Base-by-base conservation (phyloP, 2,329 filamentous ascomycete species). In the Penicillium sp. region DNA sequence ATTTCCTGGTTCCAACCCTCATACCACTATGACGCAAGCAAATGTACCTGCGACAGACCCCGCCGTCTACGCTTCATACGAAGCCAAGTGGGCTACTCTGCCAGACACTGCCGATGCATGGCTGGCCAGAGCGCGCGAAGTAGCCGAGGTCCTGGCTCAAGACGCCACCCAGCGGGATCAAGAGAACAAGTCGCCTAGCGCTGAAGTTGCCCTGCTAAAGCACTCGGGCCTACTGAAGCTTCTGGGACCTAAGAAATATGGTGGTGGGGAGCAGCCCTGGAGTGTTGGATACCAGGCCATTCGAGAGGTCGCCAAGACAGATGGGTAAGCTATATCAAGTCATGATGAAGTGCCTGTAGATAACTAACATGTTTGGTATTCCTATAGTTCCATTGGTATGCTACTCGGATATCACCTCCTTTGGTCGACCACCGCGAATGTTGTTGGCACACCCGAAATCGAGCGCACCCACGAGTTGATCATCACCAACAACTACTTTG, bases 391-490 rank as follows among this genome's bases (percentile, higher is more conserved):
- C 0, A 69, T 85, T 26, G 82, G 81, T 1, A 83, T 84, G 80
- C 72, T 85, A 0, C 69, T 85, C 0, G 81, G 79, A 1, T 85
- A 85, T 54, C 81, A 85, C 56, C 68, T 85, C 4, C 69, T 84
- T 6, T 85, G 81, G 81, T 80, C 77, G 0, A 79, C 74, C 0
- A 84, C 78, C 0, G 79, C 79, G 13, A 78, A 77, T 47, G 69
- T 84, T 0, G 77, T 85, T 8, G 82, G 82, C 1, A 81, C 72
- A 0, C 63, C 76, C 0, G 77, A 82, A 61, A 75, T 74, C 14
- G 79, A 82, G 11, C 75, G 75, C 14, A 64, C 73, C 1, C 75
- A 82, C 47, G 70, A 81, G 50, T 65, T 76, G 41, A 80, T 85
- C 57, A 75, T 82, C 49, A 64, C 71, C 14, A 83, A 84, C 66